Base-by-base conservation (phyloP, 2,329 filamentous ascomycete genomes). In the Aureobasidium sp. region DNA sequence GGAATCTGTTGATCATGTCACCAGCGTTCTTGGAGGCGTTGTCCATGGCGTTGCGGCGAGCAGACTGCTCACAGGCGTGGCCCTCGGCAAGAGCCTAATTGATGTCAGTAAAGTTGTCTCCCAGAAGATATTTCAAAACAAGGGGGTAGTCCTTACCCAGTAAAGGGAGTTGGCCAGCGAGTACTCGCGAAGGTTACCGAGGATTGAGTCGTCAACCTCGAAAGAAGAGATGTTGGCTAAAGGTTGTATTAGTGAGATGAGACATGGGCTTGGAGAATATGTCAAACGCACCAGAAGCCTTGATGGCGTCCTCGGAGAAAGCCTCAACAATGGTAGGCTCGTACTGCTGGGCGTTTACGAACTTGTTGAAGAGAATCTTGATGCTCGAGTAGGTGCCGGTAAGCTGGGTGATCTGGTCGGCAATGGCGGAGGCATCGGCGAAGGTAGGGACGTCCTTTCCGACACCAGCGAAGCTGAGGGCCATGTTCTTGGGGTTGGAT, bases 1-100 rank as follows among this genome's bases (percentile, higher is more conserved):
- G 91, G 89, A 96, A 97, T 83, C 89, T 96, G 85, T 82, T 88
- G 84, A 99, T 99, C 94, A 99, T 99, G 75, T 99, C 94, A 77
- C 91, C 92, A 69, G 94, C 94, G 85, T 99, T 99, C 89, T 97
- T 99, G 78, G 94, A 97, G 70, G 94, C 94, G 78, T 99, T 99
- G 80, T 99, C 94, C 94, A 99, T 99, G 76, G 94, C 94, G 78
- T 99, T 97, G 79, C 94, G 91, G 78, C 94, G 92, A 75, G 94
- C 94, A 76, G 94, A 97, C 79, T 95, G 91, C 82, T 99, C 94
- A 81, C 94, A 99, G 75, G 94, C 94, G 83, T 99, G 94, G 65
- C 94, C 94, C 82, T 99, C 94, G 69, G 92, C 91, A 75, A 99
- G 86, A 76, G 92, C 94, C 76, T 77, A 62, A 61, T 30, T 4